These are phyloP conservation scores for Solanum hybrid DNA, from an alignment of 305 asterid species.

Conservation along the genomic window DNA sequence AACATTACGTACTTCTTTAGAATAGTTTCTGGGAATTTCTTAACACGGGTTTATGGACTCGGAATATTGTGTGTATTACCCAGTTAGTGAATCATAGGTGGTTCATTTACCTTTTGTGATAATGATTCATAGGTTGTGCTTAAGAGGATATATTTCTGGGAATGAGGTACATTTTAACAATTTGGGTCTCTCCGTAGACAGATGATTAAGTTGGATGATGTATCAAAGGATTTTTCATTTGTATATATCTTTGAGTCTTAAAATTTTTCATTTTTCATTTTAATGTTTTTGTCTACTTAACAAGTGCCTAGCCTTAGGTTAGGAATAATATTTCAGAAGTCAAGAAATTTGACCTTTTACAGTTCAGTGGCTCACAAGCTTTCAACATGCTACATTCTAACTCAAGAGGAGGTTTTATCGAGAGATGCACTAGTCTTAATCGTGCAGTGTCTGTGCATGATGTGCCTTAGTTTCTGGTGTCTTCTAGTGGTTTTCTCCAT, in stretches of 20 bases:
- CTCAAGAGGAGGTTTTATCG: neutral
- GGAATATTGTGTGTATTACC: neutral
- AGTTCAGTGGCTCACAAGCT: neutral
- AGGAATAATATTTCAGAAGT: neutral
- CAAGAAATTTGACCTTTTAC: neutral
- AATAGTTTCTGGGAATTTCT: neutral
- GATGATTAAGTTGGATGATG: neutral
- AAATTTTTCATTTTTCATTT: neutral
- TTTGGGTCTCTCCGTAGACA: neutral
- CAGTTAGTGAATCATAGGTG: neutral
- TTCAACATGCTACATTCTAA: neutral
- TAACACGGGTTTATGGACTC: neutral
- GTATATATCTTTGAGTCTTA: neutral
- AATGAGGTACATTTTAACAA: neutral
- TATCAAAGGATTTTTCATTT: neutral
- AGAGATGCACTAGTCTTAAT: neutral
- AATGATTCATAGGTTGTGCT: neutral
- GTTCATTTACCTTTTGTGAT: neutral
- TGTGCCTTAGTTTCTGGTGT: neutral
- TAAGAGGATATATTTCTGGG: neutral
- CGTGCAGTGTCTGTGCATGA: neutral
- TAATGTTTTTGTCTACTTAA: neutral
- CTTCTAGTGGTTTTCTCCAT: neutral
- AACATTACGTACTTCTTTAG: neutral
- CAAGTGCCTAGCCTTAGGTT: neutral